Conservation (phyloP, 768 basidiomycete species). For the Collybia sp. region DNA sequence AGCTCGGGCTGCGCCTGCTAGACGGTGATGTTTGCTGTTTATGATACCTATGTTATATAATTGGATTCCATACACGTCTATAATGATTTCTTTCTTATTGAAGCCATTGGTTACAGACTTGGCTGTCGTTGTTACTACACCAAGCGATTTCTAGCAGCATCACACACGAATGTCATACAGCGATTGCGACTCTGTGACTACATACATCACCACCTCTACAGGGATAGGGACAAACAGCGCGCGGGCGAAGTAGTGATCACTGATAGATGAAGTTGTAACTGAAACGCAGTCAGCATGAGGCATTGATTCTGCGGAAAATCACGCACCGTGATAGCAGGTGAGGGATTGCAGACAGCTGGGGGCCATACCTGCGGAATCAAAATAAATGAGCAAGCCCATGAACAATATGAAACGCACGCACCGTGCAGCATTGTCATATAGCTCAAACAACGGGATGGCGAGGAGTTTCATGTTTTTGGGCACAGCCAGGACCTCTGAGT, state of each 20-base stretch:
- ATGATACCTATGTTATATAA: too few species aligned
- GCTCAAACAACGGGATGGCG: slow-evolving; percentile 93
- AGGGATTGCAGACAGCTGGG: slow-evolving; percentile 91
- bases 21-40: too few species aligned
- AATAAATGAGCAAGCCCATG: too few species aligned
- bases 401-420: slow-evolving; percentile 22
- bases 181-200: too few species aligned
- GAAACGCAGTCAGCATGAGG: slow-evolving; percentile 18
- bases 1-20: slow-evolving; percentile 25
- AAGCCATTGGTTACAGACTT: too few species aligned
- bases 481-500: slow-evolving; percentile 87
- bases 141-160: too few species aligned
- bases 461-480: slow-evolving; percentile 99
- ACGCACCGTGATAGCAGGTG: slow-evolving; percentile 80
- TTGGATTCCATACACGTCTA: too few species aligned
- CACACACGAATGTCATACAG: too few species aligned
- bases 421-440: slow-evolving; percentile 95
- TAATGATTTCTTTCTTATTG: too few species aligned
- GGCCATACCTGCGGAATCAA: slow-evolving; percentile 52
- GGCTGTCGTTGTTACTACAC: too few species aligned
- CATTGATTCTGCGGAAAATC: not conserved
- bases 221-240: too few species aligned
- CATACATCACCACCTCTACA: too few species aligned
- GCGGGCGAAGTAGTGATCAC: slow-evolving; percentile 25
- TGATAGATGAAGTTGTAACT: slow-evolving; percentile 84